These are phyloP conservation scores for Arthrinium phaeospermum DNA, from an alignment of 2,329 filamentous ascomycete species.

Conservation along the genomic window DNA sequence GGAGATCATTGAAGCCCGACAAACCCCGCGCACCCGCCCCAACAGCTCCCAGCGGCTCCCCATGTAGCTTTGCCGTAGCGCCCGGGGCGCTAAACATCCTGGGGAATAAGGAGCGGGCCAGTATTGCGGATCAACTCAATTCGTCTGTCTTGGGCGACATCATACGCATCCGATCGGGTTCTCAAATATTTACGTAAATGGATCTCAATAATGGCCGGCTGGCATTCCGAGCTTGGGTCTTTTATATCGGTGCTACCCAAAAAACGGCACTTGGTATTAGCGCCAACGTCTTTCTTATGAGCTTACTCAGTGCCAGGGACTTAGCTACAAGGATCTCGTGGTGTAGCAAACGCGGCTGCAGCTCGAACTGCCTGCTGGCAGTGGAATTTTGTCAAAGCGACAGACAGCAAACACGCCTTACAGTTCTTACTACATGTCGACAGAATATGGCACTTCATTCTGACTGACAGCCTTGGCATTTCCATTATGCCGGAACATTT, in stretches of 20 bases:
- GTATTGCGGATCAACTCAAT: not conserved
- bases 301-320: too few relatives aligned
- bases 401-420: not conserved
- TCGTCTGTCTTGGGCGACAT: rapidly evolving
- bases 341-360: not conserved
- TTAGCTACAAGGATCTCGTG: too few relatives aligned
- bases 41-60: not conserved
- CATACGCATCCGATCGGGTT: not conserved
- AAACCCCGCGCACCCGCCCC: not conserved
- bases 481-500: not conserved
- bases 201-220: not conserved
- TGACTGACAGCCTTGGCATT: not conserved
- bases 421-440: not conserved
- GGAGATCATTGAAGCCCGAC: not conserved
- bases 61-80: not conserved
- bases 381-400: not conserved
- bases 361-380: not conserved
- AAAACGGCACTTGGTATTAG: not conserved
- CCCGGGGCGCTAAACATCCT: not conserved
- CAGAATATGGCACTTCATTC: not conserved
- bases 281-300: not conserved
- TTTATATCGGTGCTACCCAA: not conserved
- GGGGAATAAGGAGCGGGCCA: not conserved
- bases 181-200: not conserved
- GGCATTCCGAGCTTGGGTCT: not conserved